Evolutionary conservation across 768 basidiomycete species (phyloP), one percentile per base, ranked within the genome.

Genomic region (Grammothele lineata): DNA sequence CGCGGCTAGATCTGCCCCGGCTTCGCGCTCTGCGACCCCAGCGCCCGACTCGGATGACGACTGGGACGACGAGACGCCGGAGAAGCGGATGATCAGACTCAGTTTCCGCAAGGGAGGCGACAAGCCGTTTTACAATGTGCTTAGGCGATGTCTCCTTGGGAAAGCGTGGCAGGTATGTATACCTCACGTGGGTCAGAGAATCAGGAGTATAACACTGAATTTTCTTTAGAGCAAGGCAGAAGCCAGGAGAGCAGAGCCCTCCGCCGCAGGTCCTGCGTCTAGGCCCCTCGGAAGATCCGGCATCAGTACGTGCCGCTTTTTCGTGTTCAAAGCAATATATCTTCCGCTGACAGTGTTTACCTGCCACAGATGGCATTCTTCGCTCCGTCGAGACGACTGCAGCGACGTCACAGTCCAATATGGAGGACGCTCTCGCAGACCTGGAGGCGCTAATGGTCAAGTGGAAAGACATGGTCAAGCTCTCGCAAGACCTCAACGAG

Each of bases 51-150:
- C 56, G 7, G 46, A 53, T 33, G 50, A 37, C 30, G 62, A 63
- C 23, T 60, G 64, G 30, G 66, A 69, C 17, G 67, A 71, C 33
- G 64, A 67, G 32, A 64, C 66, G 19, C 61, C 67, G 9, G 57
- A 58, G 5, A 61, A 69, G n/a, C 59, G 71, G 24, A 70, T 84
- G 47, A 77, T 96, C 39, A 86, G 88, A 55, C 62, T 99, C 45
- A 93, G 90, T 65, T 97, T 99, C 64, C 76, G 95, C 35, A 89
- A 83, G 62, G 92, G 94, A 3, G 94, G 94, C 0, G 92, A 88
- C 62, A 87, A 87, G 64, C 56, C 76, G 1, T 87, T 92, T 55
- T 97, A 99, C 64, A 70, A 78, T 15, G 74, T 78, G 10, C 71
- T 97, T 30, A 90, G 86, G 64, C 73, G 78, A 17, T 78, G 81